Conservation (phyloP, 306 rosid species). For the Lathyrus oleraceus region DNA sequence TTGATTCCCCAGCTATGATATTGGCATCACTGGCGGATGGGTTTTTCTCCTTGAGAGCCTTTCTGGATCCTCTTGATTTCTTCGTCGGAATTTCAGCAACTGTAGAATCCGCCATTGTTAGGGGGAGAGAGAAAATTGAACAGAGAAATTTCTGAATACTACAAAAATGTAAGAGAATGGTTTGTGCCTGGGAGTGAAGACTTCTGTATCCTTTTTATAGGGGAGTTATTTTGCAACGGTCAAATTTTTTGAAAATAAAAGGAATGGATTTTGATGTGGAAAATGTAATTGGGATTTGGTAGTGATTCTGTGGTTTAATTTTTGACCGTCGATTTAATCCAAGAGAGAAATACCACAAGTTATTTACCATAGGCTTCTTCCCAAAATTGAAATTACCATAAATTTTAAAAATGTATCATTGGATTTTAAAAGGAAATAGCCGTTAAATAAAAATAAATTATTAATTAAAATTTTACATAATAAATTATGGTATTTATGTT, state of each 20-base stretch:
- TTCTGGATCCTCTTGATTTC: conserved; percentile 59
- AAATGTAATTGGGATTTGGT: conserved; percentile 12
- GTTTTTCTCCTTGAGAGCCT: conserved; percentile 69
- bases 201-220: conserved; percentile 44
- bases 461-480: too few species aligned
- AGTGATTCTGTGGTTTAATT: background rate
- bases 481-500: too few species aligned
- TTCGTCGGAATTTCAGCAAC: conserved; percentile 41
- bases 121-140: background rate
- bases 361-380: background rate
- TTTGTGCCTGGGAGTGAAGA: background rate
- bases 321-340: conserved; percentile 43
- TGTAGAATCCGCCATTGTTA: conserved; percentile 61
- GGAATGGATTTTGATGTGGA: too few species aligned
- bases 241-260: conserved; percentile 36
- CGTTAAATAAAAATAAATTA: background rate
- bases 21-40: conserved; percentile 43
- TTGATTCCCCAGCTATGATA: conserved; percentile 20
- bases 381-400: background rate
- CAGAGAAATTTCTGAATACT: background rate
- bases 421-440: background rate
- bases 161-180: background rate
- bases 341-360: background rate
- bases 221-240: conserved; percentile 50
- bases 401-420: background rate